Evolutionary conservation across 2,329 filamentous ascomycete genomes (phyloP).

Genomic region (Mollisiaceae sp.): DNA sequence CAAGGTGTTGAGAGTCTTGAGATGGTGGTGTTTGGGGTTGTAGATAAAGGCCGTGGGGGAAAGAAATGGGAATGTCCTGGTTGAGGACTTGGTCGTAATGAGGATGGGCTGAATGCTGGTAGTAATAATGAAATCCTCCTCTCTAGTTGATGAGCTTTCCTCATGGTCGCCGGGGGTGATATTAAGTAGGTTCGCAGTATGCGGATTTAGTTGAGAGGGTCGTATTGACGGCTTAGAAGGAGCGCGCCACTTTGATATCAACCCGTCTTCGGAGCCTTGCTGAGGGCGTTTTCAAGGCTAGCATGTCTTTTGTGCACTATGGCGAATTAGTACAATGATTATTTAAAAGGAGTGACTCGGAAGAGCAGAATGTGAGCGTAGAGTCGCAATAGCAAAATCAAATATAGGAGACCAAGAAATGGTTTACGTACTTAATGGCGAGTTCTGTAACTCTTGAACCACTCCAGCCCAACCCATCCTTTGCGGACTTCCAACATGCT

Average conservation of each 20-base stretch:
- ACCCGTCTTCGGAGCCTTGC: not conserved
- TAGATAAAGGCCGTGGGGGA: not conserved
- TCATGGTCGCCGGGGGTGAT: not conserved
- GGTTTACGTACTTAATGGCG: constrained; percentile 49
- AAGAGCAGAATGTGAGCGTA: too few relatives aligned
- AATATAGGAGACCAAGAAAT: too few relatives aligned
- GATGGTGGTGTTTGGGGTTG: not conserved
- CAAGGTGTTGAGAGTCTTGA: not conserved
- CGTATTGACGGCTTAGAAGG: not conserved
- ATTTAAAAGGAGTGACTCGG: too few relatives aligned
- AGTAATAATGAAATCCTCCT: not conserved
- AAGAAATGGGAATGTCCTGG: not conserved
- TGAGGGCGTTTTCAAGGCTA: not conserved
- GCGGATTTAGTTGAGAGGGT: not conserved
- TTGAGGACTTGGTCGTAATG: not conserved
- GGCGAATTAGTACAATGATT: too few relatives aligned
- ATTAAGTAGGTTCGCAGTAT: not conserved
- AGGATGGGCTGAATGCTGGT: not conserved
- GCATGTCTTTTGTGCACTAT: constrained; percentile 62
- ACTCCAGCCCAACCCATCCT: constrained; percentile 66
- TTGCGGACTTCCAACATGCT: constrained; percentile 53
- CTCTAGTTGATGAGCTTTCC: not conserved
- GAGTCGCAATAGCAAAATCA: too few relatives aligned
- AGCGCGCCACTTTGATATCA: not conserved
- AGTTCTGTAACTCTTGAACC: constrained; percentile 65